Base-by-base conservation (phyloP, 2,329 filamentous ascomycete species). In the Knoxdaviesia proteae region DNA sequence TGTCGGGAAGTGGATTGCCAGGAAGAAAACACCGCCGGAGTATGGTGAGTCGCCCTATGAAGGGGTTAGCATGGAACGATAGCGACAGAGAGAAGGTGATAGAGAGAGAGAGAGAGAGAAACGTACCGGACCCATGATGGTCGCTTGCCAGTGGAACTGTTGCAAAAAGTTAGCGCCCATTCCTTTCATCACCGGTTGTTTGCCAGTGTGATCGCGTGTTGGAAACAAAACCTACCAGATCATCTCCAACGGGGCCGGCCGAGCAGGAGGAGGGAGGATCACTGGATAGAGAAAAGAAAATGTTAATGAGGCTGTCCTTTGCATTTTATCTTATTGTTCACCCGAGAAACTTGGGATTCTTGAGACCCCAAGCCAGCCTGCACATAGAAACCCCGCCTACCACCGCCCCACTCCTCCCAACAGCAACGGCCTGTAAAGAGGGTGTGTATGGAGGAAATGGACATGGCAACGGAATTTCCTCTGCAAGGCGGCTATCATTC, bases 91-190 rank as follows among this genome's bases (percentile, higher is more conserved):
- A 32, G n/a, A 11, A 20, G 8, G 31, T 7, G 11, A 39, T 31
- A n/a, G 30, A 7, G 6, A 42, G 43, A 37, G 45, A 48, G 39
- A 40, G 9, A 49, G 51, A 52, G 56, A 47, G 40, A 46, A 53
- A 77, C 84, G 77, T 77, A 93, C 84, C 61, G 90, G 90, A 65
- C 90, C 90, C 90, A 98, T 98, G 62, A 98, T 98, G 42, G 90
- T 98, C 57, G 90, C 90, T 79, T 98, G 90, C 90, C 90, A 98
- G 77, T 96, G 90, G 61, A 98, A 98, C 88, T 98, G 55, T 55
- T 45, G 36, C 7, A 6, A 39, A 36, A 30, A 36, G 42, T 37
- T 10, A 52, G 60, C 45, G 58, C 52, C 40, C 20, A 40, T 30
- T 49, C 29, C 20, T 41, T 49, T 39, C 32, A 40, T 44, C 29